Percentiles rank a stretch among this genome's conserved stretches.
Evolutionary conservation across 2,329 filamentous ascomycete genomes (phyloP).

Genomic region (Ophiostoma fasciatum): DNA sequence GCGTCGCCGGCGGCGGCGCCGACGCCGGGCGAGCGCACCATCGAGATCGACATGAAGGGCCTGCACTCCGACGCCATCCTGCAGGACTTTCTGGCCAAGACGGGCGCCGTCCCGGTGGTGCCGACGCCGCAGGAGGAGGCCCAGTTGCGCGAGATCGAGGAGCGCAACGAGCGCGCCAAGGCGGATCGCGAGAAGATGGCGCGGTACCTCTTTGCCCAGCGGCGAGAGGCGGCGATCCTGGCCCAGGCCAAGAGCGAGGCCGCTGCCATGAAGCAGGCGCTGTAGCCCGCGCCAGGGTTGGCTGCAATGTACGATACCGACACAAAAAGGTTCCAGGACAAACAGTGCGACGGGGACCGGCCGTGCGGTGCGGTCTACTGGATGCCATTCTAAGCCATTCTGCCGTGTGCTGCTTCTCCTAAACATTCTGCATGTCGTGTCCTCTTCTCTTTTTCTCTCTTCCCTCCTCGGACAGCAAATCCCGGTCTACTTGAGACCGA

Average conservation of each 20-base stretch:
- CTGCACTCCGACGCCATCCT: conserved; percentile 48
- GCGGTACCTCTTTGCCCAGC: conserved; percentile 39
- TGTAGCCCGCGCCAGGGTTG: conserved; percentile 1
- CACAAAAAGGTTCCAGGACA: too few relatives aligned
- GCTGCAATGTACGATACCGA: background rate
- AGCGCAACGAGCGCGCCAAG: conserved; percentile 33
- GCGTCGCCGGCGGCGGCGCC: conserved; percentile 33
- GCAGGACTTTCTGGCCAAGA: conserved; percentile 44
- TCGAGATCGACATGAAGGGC: conserved; percentile 49
- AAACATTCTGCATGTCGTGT: too few relatives aligned
- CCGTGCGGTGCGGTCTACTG: too few relatives aligned
- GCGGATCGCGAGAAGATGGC: conserved; percentile 39
- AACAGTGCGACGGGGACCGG: too few relatives aligned
- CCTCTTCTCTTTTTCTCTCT: too few relatives aligned
- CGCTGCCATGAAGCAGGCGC: conserved; percentile 25
- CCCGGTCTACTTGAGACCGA: conserved; percentile 85
- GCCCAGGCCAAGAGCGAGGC: conserved; percentile 37
- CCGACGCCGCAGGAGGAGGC: conserved; percentile 52
- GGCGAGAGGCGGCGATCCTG: conserved; percentile 46
- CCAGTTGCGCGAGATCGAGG: conserved; percentile 39
- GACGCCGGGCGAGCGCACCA: conserved; percentile 31
- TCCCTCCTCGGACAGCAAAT: too few relatives aligned
- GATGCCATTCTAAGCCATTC: too few relatives aligned
- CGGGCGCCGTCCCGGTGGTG: conserved; percentile 40
- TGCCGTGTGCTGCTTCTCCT: too few relatives aligned